Conservation (phyloP, 2,329 filamentous ascomycete species). For the Cladosporium sp. region DNA sequence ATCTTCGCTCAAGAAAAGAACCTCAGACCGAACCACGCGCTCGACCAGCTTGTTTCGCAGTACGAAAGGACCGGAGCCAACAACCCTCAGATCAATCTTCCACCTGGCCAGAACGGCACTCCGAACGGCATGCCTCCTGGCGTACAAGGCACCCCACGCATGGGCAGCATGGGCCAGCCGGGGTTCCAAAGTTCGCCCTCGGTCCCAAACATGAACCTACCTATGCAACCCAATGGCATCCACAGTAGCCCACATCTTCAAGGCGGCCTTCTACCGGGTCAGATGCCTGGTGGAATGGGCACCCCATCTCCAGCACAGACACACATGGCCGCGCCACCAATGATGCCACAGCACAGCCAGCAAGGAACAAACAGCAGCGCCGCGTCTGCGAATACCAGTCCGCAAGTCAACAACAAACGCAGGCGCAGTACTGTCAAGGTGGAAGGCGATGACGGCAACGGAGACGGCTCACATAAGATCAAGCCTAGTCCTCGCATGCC, state of each 20-base stretch:
- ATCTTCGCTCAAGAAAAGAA: conserved; percentile 56
- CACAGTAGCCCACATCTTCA: conserved; percentile 48
- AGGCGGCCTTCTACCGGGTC: conserved; percentile 25
- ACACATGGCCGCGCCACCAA: conserved; percentile 49
- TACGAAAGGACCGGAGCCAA: conserved; percentile 34
- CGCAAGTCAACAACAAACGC: conserved; percentile 55
- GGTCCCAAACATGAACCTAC: conserved; percentile 55
- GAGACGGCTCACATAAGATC: conserved; percentile 41
- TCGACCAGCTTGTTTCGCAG: conserved; percentile 53
- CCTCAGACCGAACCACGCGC: conserved; percentile 56
- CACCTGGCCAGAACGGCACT: conserved; percentile 26
- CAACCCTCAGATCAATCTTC: conserved; percentile 48
- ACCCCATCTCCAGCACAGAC: conserved; percentile 47
- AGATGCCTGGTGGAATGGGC: conserved; percentile 16
- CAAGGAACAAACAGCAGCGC: conserved; percentile 56
- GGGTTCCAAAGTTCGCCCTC: conserved; percentile 50
- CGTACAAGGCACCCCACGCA: conserved; percentile 34
- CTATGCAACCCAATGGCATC: conserved; percentile 51
- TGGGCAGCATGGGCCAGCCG: conserved; percentile 34
- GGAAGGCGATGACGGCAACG: conserved; percentile 54
- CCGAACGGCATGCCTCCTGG: conserved; percentile 37
- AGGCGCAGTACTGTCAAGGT: conserved; percentile 61
- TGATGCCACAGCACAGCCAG: conserved; percentile 60
- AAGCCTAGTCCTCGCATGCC: conserved; percentile 51
- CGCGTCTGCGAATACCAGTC: conserved; percentile 63